Conservation (phyloP, 2,329 filamentous ascomycete genomes). For the Bipolaris victoriae region DNA sequence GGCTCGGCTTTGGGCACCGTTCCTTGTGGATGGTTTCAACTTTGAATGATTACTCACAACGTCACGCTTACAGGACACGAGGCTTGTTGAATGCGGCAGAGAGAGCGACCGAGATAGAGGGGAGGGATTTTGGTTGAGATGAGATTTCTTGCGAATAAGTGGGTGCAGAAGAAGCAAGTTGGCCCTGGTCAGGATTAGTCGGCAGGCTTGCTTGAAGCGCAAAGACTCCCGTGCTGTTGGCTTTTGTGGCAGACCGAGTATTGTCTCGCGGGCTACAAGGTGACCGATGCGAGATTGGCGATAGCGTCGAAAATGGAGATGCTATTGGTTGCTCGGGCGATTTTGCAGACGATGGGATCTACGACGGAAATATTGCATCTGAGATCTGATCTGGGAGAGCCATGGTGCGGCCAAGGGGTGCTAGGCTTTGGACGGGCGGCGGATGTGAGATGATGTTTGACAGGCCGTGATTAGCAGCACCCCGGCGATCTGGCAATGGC, state of each 20-base stretch:
- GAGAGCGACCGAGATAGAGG: background rate
- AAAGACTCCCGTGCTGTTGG: background rate
- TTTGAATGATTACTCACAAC: background rate
- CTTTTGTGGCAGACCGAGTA: background rate
- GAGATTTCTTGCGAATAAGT: background rate
- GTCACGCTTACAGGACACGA: conserved; percentile 4
- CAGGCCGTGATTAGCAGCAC: conserved; percentile 10
- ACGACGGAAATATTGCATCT: conserved; percentile 10
- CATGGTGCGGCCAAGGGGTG: background rate
- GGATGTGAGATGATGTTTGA: background rate
- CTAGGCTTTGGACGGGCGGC: background rate
- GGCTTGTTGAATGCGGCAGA: background rate
- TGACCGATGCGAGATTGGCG: background rate
- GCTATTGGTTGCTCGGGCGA: background rate
- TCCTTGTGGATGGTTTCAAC: background rate
- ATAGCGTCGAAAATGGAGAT: background rate
- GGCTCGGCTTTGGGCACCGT: background rate
- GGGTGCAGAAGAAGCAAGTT: background rate
- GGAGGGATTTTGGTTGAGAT: background rate
- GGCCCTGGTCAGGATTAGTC: background rate
- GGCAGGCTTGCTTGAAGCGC: background rate
- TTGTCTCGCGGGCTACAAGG: background rate
- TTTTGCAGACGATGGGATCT: background rate
- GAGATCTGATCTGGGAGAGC: conserved; percentile 1
- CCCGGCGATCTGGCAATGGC: conserved; percentile 13